Evolutionary conservation across 768 basidiomycete genomes (phyloP), one percentile per base, ranked within the genome.

Genomic region (Hericium rajendrae): DNA sequence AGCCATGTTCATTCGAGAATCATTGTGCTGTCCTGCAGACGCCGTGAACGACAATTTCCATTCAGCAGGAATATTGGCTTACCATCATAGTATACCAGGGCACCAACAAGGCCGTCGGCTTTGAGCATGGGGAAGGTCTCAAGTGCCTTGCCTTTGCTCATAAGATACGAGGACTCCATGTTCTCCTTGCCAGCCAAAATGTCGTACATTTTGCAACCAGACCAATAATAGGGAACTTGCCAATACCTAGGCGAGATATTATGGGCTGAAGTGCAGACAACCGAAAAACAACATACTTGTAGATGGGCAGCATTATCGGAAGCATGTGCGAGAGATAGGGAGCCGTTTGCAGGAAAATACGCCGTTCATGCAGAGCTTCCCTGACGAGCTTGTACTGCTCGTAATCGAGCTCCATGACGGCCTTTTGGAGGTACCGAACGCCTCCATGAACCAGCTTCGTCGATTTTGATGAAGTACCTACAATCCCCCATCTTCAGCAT

Each of bases 391-490:
- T 97, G 76, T 86, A 94, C 68, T 94, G 92, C 67, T 93, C 93
- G 65, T 95, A 97, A 68, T 98, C 95, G 60, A 97, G 82, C 65
- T 95, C 94, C 65, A 94, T 82, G 38, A 97, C 80, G 3, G 95
- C 95, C 68, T 98, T 99, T 67, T 99, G 95, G 11, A 99, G 82
- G 71, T 99, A 99, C 1, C 95, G 84, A 2, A 98, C 95, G 40
- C 95, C 95, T 15, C 95, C 95, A 72, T 99, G 97, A 0, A 99
- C 95, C 54, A 99, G 85, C 70, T 99, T 98, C 1, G 97, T 98
- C 8, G 92, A 94, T 68, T 98, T 98, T 6, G 92, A 95, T 0
- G 92, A 95, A 0, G 95, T 97, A 16, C 94, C 92, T 91, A 65
- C 22, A 16, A 11, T 38, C 6, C 24, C 39, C 38, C 0, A 3